Evolutionary conservation across 2,329 filamentous ascomycete species (phyloP), one percentile per base, ranked within the genome.

Genomic region (Elsinoe perseae): DNA sequence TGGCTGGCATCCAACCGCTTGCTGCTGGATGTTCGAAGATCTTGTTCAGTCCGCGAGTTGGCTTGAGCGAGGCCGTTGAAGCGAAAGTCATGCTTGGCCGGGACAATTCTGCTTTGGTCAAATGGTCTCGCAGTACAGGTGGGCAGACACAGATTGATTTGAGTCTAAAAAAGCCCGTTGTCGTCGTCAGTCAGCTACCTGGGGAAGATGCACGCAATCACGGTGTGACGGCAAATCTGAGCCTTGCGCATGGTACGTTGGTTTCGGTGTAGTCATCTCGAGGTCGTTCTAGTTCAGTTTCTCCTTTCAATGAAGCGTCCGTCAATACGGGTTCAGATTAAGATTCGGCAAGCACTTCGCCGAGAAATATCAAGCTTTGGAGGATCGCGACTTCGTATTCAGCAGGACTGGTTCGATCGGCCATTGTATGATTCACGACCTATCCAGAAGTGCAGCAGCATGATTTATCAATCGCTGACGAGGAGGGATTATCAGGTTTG

Each of bases 1-100:
- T 75, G 30, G 60, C 72, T 57, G 66, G 52, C 58, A 63, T 27
- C 63, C 63, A 43, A 30, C 58, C 56, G 28, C 3, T 55, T 18
- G 52, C 52, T 12, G 57, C 64, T 50, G 44, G 44, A 14, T 50
- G 44, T 16, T 30, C 23, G 12, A 18, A 50, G 44, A 50, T 50
- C 21, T 5, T 50, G 44, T 50, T 50, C 25, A 50, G 27, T 16
- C 44, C 44, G 4, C 44, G 44, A 10, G 10, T 50, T n/a, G 18
- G 20, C 25, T 25, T 50, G 8, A 50, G 44, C 12, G 27, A 50
- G 27, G 25, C 44, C 2, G 44, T 50, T 5, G 27, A 50, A 27
- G 44, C 44, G 5, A 50, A 12, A 18, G 44, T 50, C 44, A 50
- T 50, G 25, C 44, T 50, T 3, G 44, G 44, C 32, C 25, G 27